phyloP scores from a whole-genome alignment of 495 filamentous ascomycete species.

The Penicillium angulare region DNA sequence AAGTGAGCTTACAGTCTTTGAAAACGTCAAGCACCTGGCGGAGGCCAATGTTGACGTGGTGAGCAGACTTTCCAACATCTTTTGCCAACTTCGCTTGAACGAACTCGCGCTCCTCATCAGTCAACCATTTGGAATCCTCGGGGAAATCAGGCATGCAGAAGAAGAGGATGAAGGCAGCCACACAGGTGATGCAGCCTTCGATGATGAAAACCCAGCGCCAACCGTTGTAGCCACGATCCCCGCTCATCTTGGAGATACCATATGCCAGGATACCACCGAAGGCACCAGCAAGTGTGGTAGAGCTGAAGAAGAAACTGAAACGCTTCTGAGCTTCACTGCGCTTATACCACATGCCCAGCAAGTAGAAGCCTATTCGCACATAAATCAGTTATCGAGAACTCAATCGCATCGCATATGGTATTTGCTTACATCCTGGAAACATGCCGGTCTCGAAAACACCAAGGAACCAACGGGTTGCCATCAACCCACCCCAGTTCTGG shows the following conservation, averaged over 20 bases:
- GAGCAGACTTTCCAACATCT: slow-evolving; percentile 76
- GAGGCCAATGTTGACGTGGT: slow-evolving; percentile 60
- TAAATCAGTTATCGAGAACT: too few species aligned
- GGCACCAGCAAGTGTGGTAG: slow-evolving; percentile 78
- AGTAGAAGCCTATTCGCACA: slow-evolving; percentile 65
- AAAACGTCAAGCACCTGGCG: slow-evolving; percentile 69
- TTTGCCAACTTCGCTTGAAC: slow-evolving; percentile 68
- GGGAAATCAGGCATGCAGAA: slow-evolving; percentile 81
- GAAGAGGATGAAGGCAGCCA: slow-evolving; percentile 71
- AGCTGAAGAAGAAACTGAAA: slow-evolving; percentile 86
- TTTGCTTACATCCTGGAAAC: slow-evolving; percentile 66
- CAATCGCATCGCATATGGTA: background rate
- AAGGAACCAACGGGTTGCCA: slow-evolving; percentile 82
- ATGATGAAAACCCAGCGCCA: slow-evolving; percentile 83
- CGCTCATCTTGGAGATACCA: slow-evolving; percentile 75
- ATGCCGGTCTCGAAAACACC: slow-evolving; percentile 83
- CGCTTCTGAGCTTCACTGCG: slow-evolving; percentile 83
- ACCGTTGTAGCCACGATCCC: slow-evolving; percentile 65
- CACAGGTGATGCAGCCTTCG: slow-evolving; percentile 72
- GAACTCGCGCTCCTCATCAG: slow-evolving; percentile 71
- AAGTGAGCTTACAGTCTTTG: slow-evolving; percentile 60
- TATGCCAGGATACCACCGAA: slow-evolving; percentile 83
- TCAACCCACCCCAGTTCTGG: slow-evolving; percentile 71
- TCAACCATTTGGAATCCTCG: slow-evolving; percentile 59
- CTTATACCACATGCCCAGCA: slow-evolving; percentile 87